A percentile compares a stretch with the other conserved stretches of the same genome.
phyloP scores from a whole-genome alignment of 495 filamentous ascomycete species.

The Penicillium waksmanii region DNA sequence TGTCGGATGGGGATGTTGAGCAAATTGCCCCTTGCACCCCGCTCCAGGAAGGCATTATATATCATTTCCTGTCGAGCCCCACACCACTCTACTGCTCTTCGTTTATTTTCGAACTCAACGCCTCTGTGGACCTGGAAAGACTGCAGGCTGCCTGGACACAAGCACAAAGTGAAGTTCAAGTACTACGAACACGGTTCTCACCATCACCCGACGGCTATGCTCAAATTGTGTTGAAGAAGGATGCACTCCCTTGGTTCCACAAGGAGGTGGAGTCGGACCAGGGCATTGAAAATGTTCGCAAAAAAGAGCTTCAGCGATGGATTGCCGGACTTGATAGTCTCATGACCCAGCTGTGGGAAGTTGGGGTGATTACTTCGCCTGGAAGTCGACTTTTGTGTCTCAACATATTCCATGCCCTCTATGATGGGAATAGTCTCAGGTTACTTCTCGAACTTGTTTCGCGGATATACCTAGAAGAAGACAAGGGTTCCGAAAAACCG shows the following conservation, averaged over 20 bases:
- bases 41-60: slow-evolving; percentile 80
- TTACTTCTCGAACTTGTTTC: slow-evolving; percentile 64
- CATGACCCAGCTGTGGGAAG: slow-evolving; percentile 42
- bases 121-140: slow-evolving; percentile 38
- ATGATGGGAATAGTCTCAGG: slow-evolving; percentile 80
- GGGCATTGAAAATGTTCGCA: slow-evolving; percentile 31
- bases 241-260: slow-evolving; percentile 53
- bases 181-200: slow-evolving; percentile 69
- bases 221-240: slow-evolving; percentile 62
- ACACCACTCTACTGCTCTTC: slow-evolving; percentile 68
- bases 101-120: slow-evolving; percentile 60
- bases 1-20: slow-evolving; percentile 57
- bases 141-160: slow-evolving; percentile 56
- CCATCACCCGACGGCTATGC: slow-evolving; percentile 69
- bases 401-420: slow-evolving; percentile 82
- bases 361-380: slow-evolving; percentile 42
- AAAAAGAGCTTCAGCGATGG: slow-evolving; percentile 47
- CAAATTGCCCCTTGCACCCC: slow-evolving; percentile 76
- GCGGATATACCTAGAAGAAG: slow-evolving; percentile 34
- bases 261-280: slow-evolving; percentile 23
- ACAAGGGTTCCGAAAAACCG: slow-evolving; percentile 3
- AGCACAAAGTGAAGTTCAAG: slow-evolving; percentile 51
- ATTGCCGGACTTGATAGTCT: slow-evolving; percentile 29
- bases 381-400: slow-evolving; percentile 51
- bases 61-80: slow-evolving; percentile 60